These are phyloP conservation scores for Kodamaea neixiangensis DNA, from an alignment of 805 yeast species.

Conservation along the genomic window DNA sequence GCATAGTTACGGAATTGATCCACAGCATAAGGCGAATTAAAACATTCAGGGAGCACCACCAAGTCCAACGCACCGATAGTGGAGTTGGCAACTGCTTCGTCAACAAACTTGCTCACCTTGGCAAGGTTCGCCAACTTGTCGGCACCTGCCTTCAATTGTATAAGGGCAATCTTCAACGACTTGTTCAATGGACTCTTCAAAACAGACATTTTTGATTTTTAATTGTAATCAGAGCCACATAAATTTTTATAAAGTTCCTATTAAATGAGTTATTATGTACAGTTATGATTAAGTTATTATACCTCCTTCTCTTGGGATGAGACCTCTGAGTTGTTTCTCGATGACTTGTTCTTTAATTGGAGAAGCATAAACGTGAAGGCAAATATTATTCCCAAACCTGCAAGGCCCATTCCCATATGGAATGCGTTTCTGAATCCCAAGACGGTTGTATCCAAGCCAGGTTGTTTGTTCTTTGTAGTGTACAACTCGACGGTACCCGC, in stretches of 20 bases:
- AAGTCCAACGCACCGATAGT: constrained; percentile 52
- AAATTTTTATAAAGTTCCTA: too few relatives aligned
- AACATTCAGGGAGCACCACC: constrained; percentile 91
- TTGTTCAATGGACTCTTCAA: constrained; percentile 48
- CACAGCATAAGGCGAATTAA: constrained; percentile 93
- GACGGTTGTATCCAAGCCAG: constrained; percentile 17
- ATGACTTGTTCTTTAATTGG: constrained; percentile 8
- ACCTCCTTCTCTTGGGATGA: not conserved
- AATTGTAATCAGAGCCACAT: constrained; percentile 5
- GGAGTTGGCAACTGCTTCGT: constrained; percentile 52
- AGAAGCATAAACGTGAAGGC: constrained; percentile 19
- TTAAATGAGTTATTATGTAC: too few relatives aligned
- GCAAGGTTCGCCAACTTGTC: constrained; percentile 77
- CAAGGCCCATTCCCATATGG: constrained; percentile 35
- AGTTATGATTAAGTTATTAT: not conserved
- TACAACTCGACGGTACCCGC: constrained; percentile 38
- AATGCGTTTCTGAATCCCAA: constrained; percentile 29
- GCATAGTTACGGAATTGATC: constrained; percentile 85
- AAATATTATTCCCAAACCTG: constrained; percentile 30
- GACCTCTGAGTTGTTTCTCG: not conserved
- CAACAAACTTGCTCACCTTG: constrained; percentile 64
- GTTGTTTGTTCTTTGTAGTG: constrained; percentile 20
- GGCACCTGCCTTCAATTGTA: constrained; percentile 80
- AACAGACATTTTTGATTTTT: constrained; percentile 19
- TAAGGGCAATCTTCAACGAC: constrained; percentile 73